A percentile compares a stretch with the other conserved stretches of the same genome.
These are phyloP conservation scores for Rhodotorula sp. DNA, from an alignment of 1,284 basidiomycete species.

Conservation along the genomic window DNA sequence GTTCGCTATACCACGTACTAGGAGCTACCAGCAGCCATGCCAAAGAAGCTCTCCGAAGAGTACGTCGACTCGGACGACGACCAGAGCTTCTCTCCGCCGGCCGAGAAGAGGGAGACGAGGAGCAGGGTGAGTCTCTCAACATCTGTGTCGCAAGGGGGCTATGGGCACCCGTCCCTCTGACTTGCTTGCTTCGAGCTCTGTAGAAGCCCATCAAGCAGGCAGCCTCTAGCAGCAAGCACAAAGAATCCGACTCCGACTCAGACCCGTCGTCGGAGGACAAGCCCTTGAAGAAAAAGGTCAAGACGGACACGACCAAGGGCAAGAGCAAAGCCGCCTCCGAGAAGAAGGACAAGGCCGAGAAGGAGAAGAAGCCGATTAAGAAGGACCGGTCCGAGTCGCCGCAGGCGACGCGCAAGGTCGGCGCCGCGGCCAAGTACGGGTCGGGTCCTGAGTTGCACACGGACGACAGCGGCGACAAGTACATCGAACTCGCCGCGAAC, in stretches of 20 bases:
- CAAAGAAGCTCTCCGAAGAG: slow-evolving; percentile 5
- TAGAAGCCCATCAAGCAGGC: background rate
- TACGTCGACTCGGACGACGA: slow-evolving; percentile 29
- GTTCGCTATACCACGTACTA: background rate
- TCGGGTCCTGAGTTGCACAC: background rate
- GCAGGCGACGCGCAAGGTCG: slow-evolving; percentile 7
- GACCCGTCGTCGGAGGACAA: slow-evolving; percentile 1
- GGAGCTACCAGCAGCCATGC: background rate
- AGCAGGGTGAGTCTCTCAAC: slow-evolving; percentile 10
- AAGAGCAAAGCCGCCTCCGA: background rate
- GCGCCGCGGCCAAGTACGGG: background rate
- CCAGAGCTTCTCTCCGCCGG: background rate
- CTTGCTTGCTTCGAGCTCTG: background rate
- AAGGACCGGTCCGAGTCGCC: background rate
- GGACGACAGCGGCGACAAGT: slow-evolving; percentile 29
- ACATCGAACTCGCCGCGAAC: slow-evolving; percentile 15
- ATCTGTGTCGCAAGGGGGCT: background rate
- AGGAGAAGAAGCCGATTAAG: background rate
- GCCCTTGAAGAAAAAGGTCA: slow-evolving; percentile 4
- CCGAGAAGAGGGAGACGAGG: background rate
- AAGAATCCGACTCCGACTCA: background rate
- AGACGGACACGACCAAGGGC: slow-evolving; percentile 1
- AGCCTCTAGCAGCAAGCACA: background rate
- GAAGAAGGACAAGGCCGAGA: background rate
- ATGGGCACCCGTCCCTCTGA: background rate